Evolutionary conservation across 495 filamentous ascomycete genomes (phyloP), one percentile per base, ranked within the genome.

Genomic region (Lasiosphaeria hispida): DNA sequence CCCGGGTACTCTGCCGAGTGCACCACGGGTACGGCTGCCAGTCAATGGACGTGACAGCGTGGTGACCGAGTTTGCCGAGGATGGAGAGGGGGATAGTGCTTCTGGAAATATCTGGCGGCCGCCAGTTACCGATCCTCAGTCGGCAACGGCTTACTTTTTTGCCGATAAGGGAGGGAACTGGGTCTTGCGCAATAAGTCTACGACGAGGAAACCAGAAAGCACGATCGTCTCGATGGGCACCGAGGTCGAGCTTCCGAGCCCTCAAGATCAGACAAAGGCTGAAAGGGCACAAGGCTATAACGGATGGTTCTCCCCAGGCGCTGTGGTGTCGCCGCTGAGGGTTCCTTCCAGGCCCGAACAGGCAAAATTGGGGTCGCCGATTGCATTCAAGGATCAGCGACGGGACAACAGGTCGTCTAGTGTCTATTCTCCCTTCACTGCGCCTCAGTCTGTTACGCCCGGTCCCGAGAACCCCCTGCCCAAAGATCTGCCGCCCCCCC

Each of bases 61-160:
- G 18, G 60, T 76, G 10, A 77, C 79, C 14, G 76, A 78, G 42
- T 75, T 77, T 62, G 78, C 77, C 7, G 79, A 74, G 45, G 78
- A 80, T 58, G 75, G 72, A 10, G 72, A 77, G 41, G 44, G 62
- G 35, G 71, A 75, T 11, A 59, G 60, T 4, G 64, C 65, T 10
- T 51, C 66, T 10, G 66, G 63, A 7, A 54, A 54, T 37, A 64
- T 76, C 35, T 78, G 74, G 76, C 66, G 75, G 7, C 76, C 74
- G 7, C 71, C 75, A 10, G 62, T 69, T 15, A 66, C 57, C 4
- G 72, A 73, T 34, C 72, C 74, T 7, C 62, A 64, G 10, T 72
- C 75, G 1, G 74, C 74, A 10, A 67, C 69, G 2, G 66, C 73
- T 1, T 64, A 68, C 30, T 78, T 73, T 40, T 67, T 74, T 51